Conservation (phyloP, 2,329 filamentous ascomycete species). For the Phaeosphaeriaceae sp. region DNA sequence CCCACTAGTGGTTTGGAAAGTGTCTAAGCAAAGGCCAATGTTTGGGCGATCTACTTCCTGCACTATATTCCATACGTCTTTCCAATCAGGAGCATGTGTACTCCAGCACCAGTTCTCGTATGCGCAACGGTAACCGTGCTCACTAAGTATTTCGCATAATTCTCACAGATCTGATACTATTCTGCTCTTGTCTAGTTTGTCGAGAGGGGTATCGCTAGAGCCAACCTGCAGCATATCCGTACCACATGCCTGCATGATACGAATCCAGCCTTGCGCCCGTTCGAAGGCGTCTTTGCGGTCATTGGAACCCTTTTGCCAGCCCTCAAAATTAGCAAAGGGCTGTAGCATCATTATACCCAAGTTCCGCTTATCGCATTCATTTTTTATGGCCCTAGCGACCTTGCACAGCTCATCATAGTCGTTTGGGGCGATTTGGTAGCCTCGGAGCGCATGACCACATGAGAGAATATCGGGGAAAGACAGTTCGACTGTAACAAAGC, state of each 20-base stretch:
- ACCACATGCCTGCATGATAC: slow-evolving; percentile 72
- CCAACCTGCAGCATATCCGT: slow-evolving; percentile 72
- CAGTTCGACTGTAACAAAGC: slow-evolving; percentile 74
- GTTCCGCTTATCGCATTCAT: slow-evolving; percentile 60
- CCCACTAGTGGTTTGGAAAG: slow-evolving; percentile 75
- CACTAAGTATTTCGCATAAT: slow-evolving; percentile 60
- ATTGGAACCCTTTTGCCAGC: slow-evolving; percentile 66
- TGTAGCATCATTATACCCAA: slow-evolving; percentile 74
- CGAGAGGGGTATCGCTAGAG: slow-evolving; percentile 66
- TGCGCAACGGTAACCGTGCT: slow-evolving; percentile 66
- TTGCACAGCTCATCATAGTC: slow-evolving; percentile 66
- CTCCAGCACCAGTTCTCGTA: slow-evolving; percentile 89
- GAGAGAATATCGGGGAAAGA: slow-evolving; percentile 74
- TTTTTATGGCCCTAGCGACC: slow-evolving; percentile 62
- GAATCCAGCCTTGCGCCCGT: slow-evolving; percentile 70
- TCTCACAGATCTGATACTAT: slow-evolving; percentile 68
- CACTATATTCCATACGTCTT: slow-evolving; percentile 72
- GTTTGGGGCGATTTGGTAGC: slow-evolving; percentile 59
- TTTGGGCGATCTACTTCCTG: slow-evolving; percentile 67
- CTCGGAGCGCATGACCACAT: slow-evolving; percentile 63
- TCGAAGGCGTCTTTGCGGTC: slow-evolving; percentile 68
- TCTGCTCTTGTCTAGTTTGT: slow-evolving; percentile 59
- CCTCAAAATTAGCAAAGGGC: slow-evolving; percentile 78
- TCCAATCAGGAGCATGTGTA: slow-evolving; percentile 72
- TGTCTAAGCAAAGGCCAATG: slow-evolving; percentile 77